Evolutionary conservation across 805 yeast species (phyloP).

Genomic region (Suhomyces sp.): DNA sequence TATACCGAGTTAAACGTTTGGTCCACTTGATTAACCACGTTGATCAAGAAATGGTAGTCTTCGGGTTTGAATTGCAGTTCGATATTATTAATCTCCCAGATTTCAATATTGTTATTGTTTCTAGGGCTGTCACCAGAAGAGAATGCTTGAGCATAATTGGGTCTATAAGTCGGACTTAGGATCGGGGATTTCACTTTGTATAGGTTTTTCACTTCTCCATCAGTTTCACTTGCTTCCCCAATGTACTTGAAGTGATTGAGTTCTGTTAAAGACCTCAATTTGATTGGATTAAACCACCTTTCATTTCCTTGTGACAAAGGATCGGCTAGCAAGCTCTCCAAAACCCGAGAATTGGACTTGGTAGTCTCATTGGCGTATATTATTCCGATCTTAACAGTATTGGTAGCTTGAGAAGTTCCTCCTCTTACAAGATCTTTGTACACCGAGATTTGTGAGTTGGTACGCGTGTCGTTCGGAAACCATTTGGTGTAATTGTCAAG

Average conservation of each 20-base stretch:
- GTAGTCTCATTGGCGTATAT: conserved; percentile 27
- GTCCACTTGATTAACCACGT: conserved; percentile 22
- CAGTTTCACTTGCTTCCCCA: conserved; percentile 10
- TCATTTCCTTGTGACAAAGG: conserved; percentile 36
- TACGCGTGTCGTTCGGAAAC: conserved; percentile 21
- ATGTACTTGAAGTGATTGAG: conserved; percentile 22
- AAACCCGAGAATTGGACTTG: conserved; percentile 24
- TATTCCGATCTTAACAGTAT: conserved; percentile 31
- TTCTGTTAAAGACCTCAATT: conserved; percentile 16
- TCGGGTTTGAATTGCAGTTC: conserved; percentile 5
- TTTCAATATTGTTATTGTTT: conserved; percentile 16
- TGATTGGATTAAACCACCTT: conserved; percentile 31
- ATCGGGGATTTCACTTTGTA: conserved; percentile 30
- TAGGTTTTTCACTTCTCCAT: neutral
- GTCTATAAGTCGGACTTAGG: conserved; percentile 25
- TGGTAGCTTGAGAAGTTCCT: conserved; percentile 3
- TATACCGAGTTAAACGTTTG: conserved; percentile 9
- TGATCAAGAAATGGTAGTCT: conserved; percentile 23
- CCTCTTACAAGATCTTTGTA: conserved; percentile 13
- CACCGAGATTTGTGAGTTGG: conserved; percentile 14
- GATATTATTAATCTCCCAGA: conserved; percentile 22
- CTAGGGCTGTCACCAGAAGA: too few relatives aligned
- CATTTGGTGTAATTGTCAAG: conserved; percentile 4
- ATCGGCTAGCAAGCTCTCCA: conserved; percentile 39
- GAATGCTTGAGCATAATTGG: conserved; percentile 16